Evolutionary conservation across 129 eudicot genomes (phyloP), one percentile per base, ranked within the genome.

Genomic region (Lactuca sativa): DNA sequence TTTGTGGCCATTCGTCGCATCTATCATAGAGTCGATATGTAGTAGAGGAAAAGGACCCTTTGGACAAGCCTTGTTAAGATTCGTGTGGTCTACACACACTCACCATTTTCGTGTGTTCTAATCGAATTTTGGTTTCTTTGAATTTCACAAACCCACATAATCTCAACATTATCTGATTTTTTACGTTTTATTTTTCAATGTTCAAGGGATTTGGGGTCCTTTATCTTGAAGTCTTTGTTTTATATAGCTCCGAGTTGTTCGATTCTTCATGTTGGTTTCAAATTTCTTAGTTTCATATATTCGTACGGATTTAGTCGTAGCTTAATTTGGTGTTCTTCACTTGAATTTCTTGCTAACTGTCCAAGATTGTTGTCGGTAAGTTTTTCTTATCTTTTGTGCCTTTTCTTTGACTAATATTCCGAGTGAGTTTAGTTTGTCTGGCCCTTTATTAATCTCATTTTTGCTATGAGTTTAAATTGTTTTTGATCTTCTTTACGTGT

Each of bases 291-390:
- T 69, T 77, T 54, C 81, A 69, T 71, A 69, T 69, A 10, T 10
- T 47, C 18, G 4, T 62, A 62, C 71, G 54, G 76, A 62, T 43
- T 38, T 69, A 69, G 33, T 21, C 54, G n/a, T 59, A 67, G 56
- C 74, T 59, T 60, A 62, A 61, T 53, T 76, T 53, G 34, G 63
- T 47, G 25, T 66, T 15, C 48, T 48, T 49, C 62, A 6, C 36
- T 48, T 75, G 32, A 57, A 66, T 66, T 66, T 66, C 32, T 12
- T 17, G 21, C 47, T 31, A 68, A 3, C 48, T 18, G 49, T 60
- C 8, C 40, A 41, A 63, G 71, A 69, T 69, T 60, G 41, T 62
- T 62, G 59, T 69, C 18, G 70, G 81, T 69, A 62, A 77, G 81
- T 18, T 69, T 62, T 47, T 47, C 59, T 15, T 9, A 44, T 11